These are phyloP conservation scores for Calonectria hawksworthii DNA, from an alignment of 2,329 filamentous ascomycete genomes.

Conservation along the genomic window DNA sequence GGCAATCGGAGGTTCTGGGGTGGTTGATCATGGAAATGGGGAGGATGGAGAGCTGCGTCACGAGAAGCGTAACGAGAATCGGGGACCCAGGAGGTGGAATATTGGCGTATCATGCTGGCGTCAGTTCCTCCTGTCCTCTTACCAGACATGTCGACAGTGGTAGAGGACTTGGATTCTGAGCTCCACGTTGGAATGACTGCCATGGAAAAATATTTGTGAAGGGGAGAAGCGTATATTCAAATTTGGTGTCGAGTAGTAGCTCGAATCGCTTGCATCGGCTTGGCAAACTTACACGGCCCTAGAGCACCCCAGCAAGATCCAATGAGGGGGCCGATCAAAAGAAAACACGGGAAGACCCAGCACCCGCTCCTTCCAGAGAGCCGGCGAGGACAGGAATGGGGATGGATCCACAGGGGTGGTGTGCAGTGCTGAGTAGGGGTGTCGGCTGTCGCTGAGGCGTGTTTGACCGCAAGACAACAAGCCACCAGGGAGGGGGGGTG, in stretches of 20 bases:
- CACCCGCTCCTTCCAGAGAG: conserved; percentile 42
- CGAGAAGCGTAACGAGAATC: conserved; percentile 36
- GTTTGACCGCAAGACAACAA: conserved; percentile 24
- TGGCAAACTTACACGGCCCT: conserved; percentile 42
- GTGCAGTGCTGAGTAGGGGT: conserved; percentile 31
- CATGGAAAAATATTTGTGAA: conserved; percentile 31
- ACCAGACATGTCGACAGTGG: conserved; percentile 35
- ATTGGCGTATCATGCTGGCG: conserved; percentile 44
- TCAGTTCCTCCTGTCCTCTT: conserved; percentile 34
- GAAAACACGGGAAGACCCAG: conserved; percentile 38
- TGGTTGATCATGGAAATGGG: conserved; percentile 39
- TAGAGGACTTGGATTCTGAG: conserved; percentile 39
- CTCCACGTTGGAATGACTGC: conserved; percentile 22
- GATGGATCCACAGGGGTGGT: conserved; percentile 42
- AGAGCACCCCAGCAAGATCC: conserved; percentile 31
- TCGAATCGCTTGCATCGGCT: conserved; percentile 42
- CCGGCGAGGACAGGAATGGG: conserved; percentile 43
- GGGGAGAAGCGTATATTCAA: conserved; percentile 32
- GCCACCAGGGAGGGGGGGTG: conserved; percentile 11
- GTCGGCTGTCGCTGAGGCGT: conserved; percentile 33
- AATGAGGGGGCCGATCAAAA: conserved; percentile 36
- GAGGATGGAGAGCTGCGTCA: conserved; percentile 42
- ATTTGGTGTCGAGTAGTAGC: conserved; percentile 36
- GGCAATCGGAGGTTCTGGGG: conserved; percentile 46
- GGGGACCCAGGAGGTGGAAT: conserved; percentile 38